A percentile compares a stretch with the other conserved stretches of the same genome.
phyloP scores from a whole-genome alignment of 768 basidiomycete species.

The Podaxis sp. region DNA sequence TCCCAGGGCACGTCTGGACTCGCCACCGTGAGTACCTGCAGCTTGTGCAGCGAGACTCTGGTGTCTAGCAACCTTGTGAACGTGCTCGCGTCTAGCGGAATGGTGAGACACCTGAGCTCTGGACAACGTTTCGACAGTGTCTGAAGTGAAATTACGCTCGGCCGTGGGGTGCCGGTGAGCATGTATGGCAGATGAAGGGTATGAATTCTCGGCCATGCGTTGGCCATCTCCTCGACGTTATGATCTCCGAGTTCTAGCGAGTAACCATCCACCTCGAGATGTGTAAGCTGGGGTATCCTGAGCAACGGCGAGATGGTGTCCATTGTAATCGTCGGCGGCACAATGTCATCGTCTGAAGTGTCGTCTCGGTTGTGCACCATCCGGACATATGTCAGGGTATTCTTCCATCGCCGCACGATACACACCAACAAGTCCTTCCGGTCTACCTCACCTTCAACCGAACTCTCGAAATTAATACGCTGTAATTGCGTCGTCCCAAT shows the following conservation, averaged over 20 bases:
- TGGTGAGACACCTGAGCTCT: slow-evolving; percentile 21
- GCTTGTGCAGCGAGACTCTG: slow-evolving; percentile 16
- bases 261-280: slow-evolving; percentile 29
- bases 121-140: slow-evolving; percentile 22
- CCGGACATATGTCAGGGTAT: slow-evolving; percentile 24
- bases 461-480: slow-evolving; percentile 20
- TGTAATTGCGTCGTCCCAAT: slow-evolving; percentile 23
- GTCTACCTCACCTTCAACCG: slow-evolving; percentile 14
- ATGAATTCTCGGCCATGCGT: slow-evolving; percentile 27
- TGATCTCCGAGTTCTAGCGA: slow-evolving; percentile 25
- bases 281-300: slow-evolving; percentile 21
- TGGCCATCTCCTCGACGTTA: slow-evolving; percentile 24
- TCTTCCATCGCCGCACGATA: slow-evolving; percentile 24
- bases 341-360: slow-evolving; percentile 18
- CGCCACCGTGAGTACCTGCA: slow-evolving; percentile 24
- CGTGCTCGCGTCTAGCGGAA: slow-evolving; percentile 24
- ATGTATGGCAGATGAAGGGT: slow-evolving; percentile 27
- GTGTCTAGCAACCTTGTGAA: slow-evolving; percentile 15
- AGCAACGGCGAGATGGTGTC: slow-evolving; percentile 25
- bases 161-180: slow-evolving; percentile 18
- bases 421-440: slow-evolving; percentile 23
- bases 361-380: slow-evolving; percentile 22
- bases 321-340: slow-evolving; percentile 11
- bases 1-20: slow-evolving; percentile 26
- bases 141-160: slow-evolving; percentile 22